phyloP scores from a whole-genome alignment of 768 basidiomycete genomes.

The Filobasidium floriforme region DNA sequence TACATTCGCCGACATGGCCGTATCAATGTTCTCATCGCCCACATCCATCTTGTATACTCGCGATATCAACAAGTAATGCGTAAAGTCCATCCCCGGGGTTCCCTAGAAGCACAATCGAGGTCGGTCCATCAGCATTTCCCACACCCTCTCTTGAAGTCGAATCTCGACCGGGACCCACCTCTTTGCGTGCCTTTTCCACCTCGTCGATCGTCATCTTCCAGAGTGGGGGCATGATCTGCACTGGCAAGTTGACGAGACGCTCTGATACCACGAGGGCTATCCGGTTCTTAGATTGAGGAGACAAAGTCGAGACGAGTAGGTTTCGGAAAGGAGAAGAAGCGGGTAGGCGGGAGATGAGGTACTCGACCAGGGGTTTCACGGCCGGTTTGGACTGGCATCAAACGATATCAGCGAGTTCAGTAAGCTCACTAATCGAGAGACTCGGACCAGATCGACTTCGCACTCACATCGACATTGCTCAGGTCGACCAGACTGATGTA shows the following conservation, averaged over 20 bases:
- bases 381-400: slow-evolving; percentile 50
- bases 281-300: slow-evolving; percentile 47
- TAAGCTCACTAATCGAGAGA: too few relatives aligned
- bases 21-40: slow-evolving; percentile 53
- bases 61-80: slow-evolving; percentile 67
- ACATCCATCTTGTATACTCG: slow-evolving; percentile 67
- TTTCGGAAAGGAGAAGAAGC: slow-evolving; percentile 49
- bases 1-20: slow-evolving; percentile 33
- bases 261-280: slow-evolving; percentile 82
- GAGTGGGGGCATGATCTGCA: slow-evolving; percentile 84
- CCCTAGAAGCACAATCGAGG: slow-evolving; percentile 23
- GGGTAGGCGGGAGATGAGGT: slow-evolving; percentile 56
- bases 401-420: too few relatives aligned
- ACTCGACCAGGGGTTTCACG: slow-evolving; percentile 62
- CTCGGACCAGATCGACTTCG: too few relatives aligned
- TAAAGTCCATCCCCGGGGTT: slow-evolving; percentile 63
- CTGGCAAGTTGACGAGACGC: slow-evolving; percentile 88
- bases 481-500: slow-evolving; percentile 77
- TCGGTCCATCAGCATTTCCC: too few relatives aligned
- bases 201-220: slow-evolving; percentile 82
- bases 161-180: slow-evolving; percentile 49
- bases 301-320: slow-evolving; percentile 51
- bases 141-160: background rate
- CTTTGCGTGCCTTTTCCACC: slow-evolving; percentile 61
- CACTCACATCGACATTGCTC: slow-evolving; percentile 58